A percentile compares a stretch with the other conserved stretches of the same genome.
These are phyloP conservation scores for Teunomyces panamensis DNA, from an alignment of 805 yeast genomes.

Conservation along the genomic window DNA sequence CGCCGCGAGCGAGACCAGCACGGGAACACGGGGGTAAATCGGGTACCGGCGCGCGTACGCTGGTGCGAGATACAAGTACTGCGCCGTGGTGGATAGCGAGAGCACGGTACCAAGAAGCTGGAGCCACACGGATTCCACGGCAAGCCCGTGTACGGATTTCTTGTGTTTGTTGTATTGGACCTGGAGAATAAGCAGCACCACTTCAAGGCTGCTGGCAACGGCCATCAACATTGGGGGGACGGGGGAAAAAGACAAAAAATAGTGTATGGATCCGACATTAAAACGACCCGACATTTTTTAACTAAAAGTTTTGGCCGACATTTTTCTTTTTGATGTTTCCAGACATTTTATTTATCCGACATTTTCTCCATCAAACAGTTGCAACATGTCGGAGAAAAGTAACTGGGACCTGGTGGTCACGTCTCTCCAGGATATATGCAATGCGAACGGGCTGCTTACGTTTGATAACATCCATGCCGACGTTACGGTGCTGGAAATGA, in stretches of 20 bases:
- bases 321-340: neutral
- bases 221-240: neutral
- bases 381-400: slow-evolving; percentile 37
- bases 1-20: slow-evolving; percentile 17
- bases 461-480: slow-evolving; percentile 42
- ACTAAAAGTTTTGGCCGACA: no score
- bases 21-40: slow-evolving; percentile 19
- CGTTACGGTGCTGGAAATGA: slow-evolving; percentile 26
- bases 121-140: slow-evolving; percentile 7
- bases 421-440: slow-evolving; percentile 66
- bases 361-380: neutral
- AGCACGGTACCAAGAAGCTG: neutral
- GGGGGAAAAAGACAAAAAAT: neutral
- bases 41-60: slow-evolving; percentile 30
- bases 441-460: slow-evolving; percentile 52
- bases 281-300: neutral
- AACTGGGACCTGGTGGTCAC: slow-evolving; percentile 69
- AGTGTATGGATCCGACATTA: neutral
- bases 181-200: slow-evolving; percentile 9
- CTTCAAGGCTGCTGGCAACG: neutral
- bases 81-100: slow-evolving; percentile 1
- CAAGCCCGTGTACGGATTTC: slow-evolving; percentile 4
- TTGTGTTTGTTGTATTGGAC: slow-evolving; percentile 4
- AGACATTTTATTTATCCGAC: neutral
- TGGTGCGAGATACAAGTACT: neutral